phyloP scores from a whole-genome alignment of 2,329 filamentous ascomycete genomes.

The Phoma sp. region DNA sequence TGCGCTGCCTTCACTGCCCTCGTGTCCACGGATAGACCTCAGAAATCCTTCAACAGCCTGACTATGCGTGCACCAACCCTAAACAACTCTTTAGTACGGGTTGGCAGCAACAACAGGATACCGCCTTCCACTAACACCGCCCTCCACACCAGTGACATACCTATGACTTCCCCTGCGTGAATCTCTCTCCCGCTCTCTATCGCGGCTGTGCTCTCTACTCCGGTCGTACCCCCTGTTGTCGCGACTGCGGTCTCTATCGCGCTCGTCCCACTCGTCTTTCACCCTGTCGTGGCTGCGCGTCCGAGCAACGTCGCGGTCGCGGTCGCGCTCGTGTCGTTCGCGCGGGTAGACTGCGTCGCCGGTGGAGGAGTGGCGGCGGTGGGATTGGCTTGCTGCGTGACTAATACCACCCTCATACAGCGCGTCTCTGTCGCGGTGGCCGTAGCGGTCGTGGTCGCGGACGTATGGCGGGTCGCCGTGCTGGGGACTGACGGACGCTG shows the following conservation, averaged over 20 bases:
- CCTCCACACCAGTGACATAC: slow-evolving; percentile 45
- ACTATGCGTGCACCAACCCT: slow-evolving; percentile 28
- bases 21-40: slow-evolving; percentile 4
- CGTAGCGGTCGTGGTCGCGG: slow-evolving; percentile 27
- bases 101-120: slow-evolving; percentile 35
- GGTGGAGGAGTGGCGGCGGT: slow-evolving; percentile 29
- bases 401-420: slow-evolving; percentile 11
- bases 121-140: slow-evolving; percentile 44
- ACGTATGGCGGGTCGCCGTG: slow-evolving; percentile 32
- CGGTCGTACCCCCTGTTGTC: slow-evolving; percentile 21
- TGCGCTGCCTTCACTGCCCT: no score
- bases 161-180: slow-evolving; percentile 32
- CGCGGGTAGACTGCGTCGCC: slow-evolving; percentile 38
- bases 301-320: slow-evolving; percentile 25
- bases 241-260: slow-evolving; percentile 24
- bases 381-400: slow-evolving; percentile 21
- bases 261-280: slow-evolving; percentile 37
- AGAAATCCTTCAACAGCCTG: slow-evolving; percentile 32
- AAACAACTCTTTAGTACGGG: slow-evolving; percentile 27
- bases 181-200: slow-evolving; percentile 25
- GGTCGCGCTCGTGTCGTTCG: slow-evolving; percentile 25
- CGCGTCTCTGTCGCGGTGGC: slow-evolving; percentile 9
- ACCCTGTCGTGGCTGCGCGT: slow-evolving; percentile 40
- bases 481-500: slow-evolving; percentile 25
- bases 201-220: slow-evolving; percentile 21